Conservation (phyloP, 2,329 filamentous ascomycete species). For the Mycosphaerella arachidis region DNA sequence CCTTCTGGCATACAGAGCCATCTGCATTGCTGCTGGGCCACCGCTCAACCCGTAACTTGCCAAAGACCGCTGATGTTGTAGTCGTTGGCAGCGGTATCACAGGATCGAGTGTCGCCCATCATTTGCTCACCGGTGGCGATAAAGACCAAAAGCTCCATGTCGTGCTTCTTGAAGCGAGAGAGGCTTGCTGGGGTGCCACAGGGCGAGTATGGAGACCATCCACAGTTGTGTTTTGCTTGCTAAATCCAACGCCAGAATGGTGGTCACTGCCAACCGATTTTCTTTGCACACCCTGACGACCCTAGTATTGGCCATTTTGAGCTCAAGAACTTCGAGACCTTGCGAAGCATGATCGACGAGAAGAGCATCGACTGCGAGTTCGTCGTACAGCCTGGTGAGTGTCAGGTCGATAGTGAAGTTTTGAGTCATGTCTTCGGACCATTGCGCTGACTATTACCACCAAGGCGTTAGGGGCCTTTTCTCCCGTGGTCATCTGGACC, state of each 20-base stretch:
- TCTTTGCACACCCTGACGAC: conserved; percentile 58
- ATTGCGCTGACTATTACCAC: background rate
- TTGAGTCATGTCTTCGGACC: background rate
- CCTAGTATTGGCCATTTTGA: conserved; percentile 62
- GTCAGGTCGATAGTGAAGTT: background rate
- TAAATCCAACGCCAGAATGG: conserved; percentile 40
- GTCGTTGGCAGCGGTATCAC: conserved; percentile 74
- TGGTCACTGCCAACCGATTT: conserved; percentile 67
- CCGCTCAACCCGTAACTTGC: conserved; percentile 60
- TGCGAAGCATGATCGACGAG: conserved; percentile 54
- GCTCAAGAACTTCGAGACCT: conserved; percentile 60
- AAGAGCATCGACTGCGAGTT: conserved; percentile 67
- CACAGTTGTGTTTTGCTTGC: background rate
- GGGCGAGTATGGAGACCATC: conserved; percentile 60
- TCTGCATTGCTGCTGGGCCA: conserved; percentile 63
- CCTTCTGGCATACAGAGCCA: conserved; percentile 71
- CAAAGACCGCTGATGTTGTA: conserved; percentile 60
- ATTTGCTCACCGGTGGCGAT: conserved; percentile 41
- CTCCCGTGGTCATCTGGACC: conserved; percentile 51
- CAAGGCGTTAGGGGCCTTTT: conserved; percentile 61
- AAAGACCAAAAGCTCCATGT: conserved; percentile 49
- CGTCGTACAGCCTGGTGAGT: conserved; percentile 46
- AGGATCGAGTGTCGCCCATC: conserved; percentile 65
- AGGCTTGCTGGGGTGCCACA: conserved; percentile 79
- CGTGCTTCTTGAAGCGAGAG: conserved; percentile 70